These are phyloP conservation scores for Nematocida sp. DNA, from an alignment of 371 early-diverging fungal species.

Conservation along the genomic window DNA sequence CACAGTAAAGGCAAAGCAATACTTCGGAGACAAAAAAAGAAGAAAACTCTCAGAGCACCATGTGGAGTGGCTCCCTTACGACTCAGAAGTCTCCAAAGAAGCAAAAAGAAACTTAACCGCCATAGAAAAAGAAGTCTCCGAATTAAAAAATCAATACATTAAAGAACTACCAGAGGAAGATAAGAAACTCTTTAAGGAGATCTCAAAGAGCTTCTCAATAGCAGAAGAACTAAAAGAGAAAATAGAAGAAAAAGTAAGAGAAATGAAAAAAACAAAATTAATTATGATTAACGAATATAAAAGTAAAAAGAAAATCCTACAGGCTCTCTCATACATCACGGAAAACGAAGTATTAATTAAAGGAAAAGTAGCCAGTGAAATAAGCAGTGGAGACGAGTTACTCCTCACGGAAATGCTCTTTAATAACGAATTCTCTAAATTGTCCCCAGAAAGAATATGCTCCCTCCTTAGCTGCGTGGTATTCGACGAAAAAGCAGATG, in stretches of 20 bases:
- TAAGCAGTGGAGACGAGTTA: conserved; percentile 89
- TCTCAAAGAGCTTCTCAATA: neutral
- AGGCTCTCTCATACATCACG: conserved; percentile 62
- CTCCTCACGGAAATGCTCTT: conserved; percentile 96
- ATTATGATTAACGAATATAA: conserved; percentile 67
- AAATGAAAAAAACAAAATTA: conserved; percentile 47
- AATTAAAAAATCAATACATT: neutral
- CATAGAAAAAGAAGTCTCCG: conserved; percentile 17
- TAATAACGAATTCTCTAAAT: conserved; percentile 86
- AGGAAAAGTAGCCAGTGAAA: conserved; percentile 98
- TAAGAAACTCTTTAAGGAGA: neutral
- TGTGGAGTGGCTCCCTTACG: neutral
- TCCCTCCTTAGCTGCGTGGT: conserved; percentile 87
- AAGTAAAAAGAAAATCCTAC: conserved; percentile 66
- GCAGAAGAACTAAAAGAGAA: neutral
- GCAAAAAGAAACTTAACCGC: conserved; percentile 43
- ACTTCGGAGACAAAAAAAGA: neutral
- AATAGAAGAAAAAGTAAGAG: conserved; percentile 46
- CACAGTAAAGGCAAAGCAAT: neutral
- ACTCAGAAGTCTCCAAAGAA: neutral
- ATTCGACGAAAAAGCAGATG: conserved; percentile 72
- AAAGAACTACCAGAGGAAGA: neutral
- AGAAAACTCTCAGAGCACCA: neutral
- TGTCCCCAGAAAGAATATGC: conserved; percentile 79
- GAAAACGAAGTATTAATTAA: conserved; percentile 71